phyloP scores from a whole-genome alignment of 1,139 yeast species.

The Eremothecium gossypii region DNA sequence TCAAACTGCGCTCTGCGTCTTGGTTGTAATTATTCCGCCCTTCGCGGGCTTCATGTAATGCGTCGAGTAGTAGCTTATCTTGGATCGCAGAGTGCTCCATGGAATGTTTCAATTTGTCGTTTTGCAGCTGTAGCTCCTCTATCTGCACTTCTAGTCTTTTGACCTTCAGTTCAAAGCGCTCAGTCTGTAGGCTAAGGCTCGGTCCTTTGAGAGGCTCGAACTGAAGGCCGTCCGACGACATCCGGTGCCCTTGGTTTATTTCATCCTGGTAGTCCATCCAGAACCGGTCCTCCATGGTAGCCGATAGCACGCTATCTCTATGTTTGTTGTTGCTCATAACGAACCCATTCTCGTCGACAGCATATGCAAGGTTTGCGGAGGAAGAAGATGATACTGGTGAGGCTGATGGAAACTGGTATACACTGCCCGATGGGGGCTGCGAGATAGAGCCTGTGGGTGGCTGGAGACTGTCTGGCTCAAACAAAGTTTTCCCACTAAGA shows the following conservation, averaged over 20 bases:
- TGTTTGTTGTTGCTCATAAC: constrained; percentile 7
- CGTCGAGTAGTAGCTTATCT: constrained; percentile 19
- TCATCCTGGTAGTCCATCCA: constrained; percentile 7
- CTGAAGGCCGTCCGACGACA: constrained; percentile 1
- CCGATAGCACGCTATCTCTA: constrained; percentile 2
- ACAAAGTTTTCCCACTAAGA: constrained; percentile 15
- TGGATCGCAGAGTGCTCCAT: constrained; percentile 22
- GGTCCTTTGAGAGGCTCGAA: constrained; percentile 5
- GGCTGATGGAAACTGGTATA: not conserved
- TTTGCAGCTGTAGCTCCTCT: constrained; percentile 27
- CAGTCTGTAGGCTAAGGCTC: constrained; percentile 11
- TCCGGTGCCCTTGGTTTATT: constrained; percentile 4
- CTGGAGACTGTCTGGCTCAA: constrained; percentile 19
- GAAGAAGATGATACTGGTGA: not conserved
- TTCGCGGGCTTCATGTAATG: constrained; percentile 15
- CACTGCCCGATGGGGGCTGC: not conserved
- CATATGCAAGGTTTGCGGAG: not conserved
- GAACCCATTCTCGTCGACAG: constrained; percentile 3
- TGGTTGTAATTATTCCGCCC: constrained; percentile 7
- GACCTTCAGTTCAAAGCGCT: constrained; percentile 24
- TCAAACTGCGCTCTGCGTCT: constrained; percentile 24
- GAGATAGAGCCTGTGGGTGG: constrained; percentile 1
- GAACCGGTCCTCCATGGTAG: constrained; percentile 1
- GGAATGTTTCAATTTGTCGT: constrained; percentile 27
- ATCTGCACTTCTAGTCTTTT: constrained; percentile 28